Percentiles rank a stretch among this genome's conserved stretches.
phyloP scores from a whole-genome alignment of 2,329 filamentous ascomycete genomes.

The Zymoseptoria pseudotritici region DNA sequence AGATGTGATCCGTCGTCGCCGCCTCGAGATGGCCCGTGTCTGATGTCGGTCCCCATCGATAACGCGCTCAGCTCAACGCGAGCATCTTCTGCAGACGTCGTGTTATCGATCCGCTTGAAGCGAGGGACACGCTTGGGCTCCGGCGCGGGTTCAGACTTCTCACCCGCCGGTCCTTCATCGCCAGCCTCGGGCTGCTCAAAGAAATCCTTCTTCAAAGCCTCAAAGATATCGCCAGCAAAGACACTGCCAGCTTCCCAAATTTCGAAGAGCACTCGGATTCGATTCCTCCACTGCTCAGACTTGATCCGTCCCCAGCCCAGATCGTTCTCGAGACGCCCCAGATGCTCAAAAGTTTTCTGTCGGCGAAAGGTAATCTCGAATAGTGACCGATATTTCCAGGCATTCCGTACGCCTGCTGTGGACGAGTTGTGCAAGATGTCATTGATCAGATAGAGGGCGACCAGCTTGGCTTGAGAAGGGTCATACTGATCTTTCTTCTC shows the following conservation, averaged over 20 bases:
- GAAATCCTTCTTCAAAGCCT: conserved; percentile 62
- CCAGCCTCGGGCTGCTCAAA: conserved; percentile 60
- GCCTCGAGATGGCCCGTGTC: not conserved
- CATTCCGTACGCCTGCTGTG: conserved; percentile 69
- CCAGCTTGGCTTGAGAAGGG: conserved; percentile 64
- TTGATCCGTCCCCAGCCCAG: conserved; percentile 73
- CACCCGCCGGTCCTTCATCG: conserved; percentile 36
- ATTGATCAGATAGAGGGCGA: conserved; percentile 71
- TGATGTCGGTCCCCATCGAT: not conserved
- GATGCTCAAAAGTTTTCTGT: conserved; percentile 63
- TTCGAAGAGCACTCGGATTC: conserved; percentile 59
- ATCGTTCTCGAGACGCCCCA: conserved; percentile 66
- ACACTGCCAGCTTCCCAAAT: conserved; percentile 60
- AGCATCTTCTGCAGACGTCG: conserved; percentile 23
- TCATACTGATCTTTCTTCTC: conserved; percentile 47
- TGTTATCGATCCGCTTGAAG: conserved; percentile 49
- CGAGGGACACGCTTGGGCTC: conserved; percentile 25
- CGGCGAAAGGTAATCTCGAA: conserved; percentile 66
- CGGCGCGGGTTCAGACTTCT: conserved; percentile 28
- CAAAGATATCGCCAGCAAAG: conserved; percentile 68
- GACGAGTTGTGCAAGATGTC: conserved; percentile 74
- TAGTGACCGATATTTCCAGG: conserved; percentile 77
- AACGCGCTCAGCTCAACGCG: conserved; percentile 23
- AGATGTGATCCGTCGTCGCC: not conserved
- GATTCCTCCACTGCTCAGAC: conserved; percentile 77